A percentile compares a stretch with the other conserved stretches of the same genome.
These are phyloP conservation scores for Tieghemiomyces parasiticus DNA, from an alignment of 192 early-diverging fungal genomes.

Conservation along the genomic window DNA sequence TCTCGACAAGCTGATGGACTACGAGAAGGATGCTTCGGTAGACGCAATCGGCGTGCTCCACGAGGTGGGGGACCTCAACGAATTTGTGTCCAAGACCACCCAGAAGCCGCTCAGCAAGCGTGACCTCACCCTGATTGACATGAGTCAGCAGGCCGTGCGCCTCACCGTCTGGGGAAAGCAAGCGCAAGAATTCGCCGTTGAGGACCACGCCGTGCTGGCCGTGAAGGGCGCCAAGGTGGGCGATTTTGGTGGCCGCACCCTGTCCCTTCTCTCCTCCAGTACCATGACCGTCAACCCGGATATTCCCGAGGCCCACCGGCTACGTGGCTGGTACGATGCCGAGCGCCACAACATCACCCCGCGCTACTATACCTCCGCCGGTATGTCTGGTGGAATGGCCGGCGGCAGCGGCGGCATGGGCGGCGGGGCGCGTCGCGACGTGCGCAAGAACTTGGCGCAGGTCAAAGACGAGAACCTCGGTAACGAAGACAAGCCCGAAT, in stretches of 20 bases:
- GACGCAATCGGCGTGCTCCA: conserved; percentile 74
- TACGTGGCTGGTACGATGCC: conserved; percentile 52
- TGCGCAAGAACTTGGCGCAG: conserved; percentile 45
- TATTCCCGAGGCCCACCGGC: conserved; percentile 48
- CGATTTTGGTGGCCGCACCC: conserved; percentile 68
- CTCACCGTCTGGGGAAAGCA: conserved; percentile 79
- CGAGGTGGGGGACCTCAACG: conserved; percentile 32
- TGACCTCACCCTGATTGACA: conserved; percentile 69
- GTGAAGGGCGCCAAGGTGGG: conserved; percentile 73
- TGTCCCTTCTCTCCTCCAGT: conserved; percentile 31
- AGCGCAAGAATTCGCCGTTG: conserved; percentile 46
- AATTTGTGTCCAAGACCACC: conserved; percentile 44
- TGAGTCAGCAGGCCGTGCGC: conserved; percentile 46
- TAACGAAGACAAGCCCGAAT: conserved; percentile 51
- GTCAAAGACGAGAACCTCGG: conserved; percentile 59
- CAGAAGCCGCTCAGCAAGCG: conserved; percentile 49
- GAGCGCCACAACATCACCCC: conserved; percentile 15
- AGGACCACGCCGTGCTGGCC: conserved; percentile 46
- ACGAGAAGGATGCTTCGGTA: conserved; percentile 49
- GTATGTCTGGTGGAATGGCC: conserved; percentile 14
- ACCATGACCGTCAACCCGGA: conserved; percentile 54
- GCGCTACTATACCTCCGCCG: conserved; percentile 21
- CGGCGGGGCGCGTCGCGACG: conserved; percentile 16
- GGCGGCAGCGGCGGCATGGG: conserved; percentile 15
- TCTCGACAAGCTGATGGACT: conserved; percentile 43